These are phyloP conservation scores for Xylariales sp. DNA, from an alignment of 2,329 filamentous ascomycete genomes.

Conservation along the genomic window DNA sequence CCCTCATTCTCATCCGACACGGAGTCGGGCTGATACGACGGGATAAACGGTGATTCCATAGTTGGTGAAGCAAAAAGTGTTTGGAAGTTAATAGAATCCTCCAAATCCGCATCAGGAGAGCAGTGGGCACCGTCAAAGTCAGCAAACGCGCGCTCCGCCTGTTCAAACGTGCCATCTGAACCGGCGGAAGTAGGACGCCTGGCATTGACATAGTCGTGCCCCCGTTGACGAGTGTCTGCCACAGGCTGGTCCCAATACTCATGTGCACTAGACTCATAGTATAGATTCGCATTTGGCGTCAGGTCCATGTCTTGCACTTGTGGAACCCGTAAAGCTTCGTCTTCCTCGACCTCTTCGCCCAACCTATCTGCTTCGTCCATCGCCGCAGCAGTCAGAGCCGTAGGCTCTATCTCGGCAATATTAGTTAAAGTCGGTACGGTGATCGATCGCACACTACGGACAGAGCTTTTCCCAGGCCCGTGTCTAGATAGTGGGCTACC, in stretches of 20 bases:
- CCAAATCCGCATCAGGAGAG: constrained; percentile 61
- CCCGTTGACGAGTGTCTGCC: constrained; percentile 37
- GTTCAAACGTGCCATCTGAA: constrained; percentile 72
- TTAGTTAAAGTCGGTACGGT: constrained; percentile 65
- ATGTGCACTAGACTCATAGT: constrained; percentile 40
- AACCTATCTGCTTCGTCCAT: constrained; percentile 65
- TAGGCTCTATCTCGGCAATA: constrained; percentile 68
- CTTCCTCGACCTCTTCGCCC: constrained; percentile 51
- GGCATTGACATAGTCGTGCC: constrained; percentile 41
- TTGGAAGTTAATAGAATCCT: constrained; percentile 45
- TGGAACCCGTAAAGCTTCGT: constrained; percentile 49
- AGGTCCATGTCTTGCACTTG: constrained; percentile 45
- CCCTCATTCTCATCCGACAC: constrained; percentile 38
- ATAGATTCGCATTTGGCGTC: constrained; percentile 47
- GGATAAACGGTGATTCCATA: constrained; percentile 40
- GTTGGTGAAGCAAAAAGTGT: constrained; percentile 41
- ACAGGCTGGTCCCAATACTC: constrained; percentile 49
- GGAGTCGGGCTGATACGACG: constrained; percentile 39
- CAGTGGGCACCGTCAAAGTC: constrained; percentile 88
- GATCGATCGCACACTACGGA: constrained; percentile 61
- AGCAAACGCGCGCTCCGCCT: constrained; percentile 75
- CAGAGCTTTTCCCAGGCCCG: constrained; percentile 66
- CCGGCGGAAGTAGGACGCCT: constrained; percentile 63
- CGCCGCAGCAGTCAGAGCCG: constrained; percentile 61
- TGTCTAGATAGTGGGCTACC: constrained; percentile 60